Evolutionary conservation across 768 basidiomycete species (phyloP), one percentile per base, ranked within the genome.

Genomic region (Rhizopogon rudus): DNA sequence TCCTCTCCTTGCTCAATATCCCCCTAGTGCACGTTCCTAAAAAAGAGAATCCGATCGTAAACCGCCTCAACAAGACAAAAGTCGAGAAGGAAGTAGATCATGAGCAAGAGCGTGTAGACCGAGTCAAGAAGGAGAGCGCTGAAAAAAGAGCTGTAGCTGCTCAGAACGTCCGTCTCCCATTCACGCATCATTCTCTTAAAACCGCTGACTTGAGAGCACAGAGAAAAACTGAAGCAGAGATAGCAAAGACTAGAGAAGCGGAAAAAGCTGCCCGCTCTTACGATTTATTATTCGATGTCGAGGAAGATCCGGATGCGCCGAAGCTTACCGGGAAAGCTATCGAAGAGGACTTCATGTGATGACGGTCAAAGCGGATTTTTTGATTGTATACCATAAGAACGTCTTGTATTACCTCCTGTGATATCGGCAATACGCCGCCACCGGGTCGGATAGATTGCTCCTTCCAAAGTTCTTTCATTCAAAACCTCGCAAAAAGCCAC

Each of bases 1-100:
- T 6, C 8, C 16, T 37, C n/a, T 49, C 1, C 3, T 37, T 2
- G 20, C 48, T 49, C 20, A 49, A 25, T 25, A 25, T 8, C 1
- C 7, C 50, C 25, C 22, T 56, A 93, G 92, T 93, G 1, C 79
- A 96, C 64, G 76, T 98, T 6, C 67, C 78, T 1, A 84, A 85
- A 54, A 84, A 95, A 33, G 90, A 96, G 60, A 99, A 99, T 66
- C 61, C 77, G 3, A 89, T 96, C 55, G 89, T 98, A 35, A 98
- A 98, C 65, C 84, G 95, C 28, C 75, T 98, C 42, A 94, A 91
- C 72, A 97, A 96, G 75, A 98, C 95, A 13, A 98, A 95, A 64
- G 73, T 82, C 50, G 92, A 92, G 71, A 79, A 77, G 29, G 78
- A 81, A 37, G 91, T 97, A 22, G 91, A 98, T 63, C 95, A 98